Base-by-base conservation (phyloP, 441 rosid genomes). In the Pelargonium fulgidum region DNA sequence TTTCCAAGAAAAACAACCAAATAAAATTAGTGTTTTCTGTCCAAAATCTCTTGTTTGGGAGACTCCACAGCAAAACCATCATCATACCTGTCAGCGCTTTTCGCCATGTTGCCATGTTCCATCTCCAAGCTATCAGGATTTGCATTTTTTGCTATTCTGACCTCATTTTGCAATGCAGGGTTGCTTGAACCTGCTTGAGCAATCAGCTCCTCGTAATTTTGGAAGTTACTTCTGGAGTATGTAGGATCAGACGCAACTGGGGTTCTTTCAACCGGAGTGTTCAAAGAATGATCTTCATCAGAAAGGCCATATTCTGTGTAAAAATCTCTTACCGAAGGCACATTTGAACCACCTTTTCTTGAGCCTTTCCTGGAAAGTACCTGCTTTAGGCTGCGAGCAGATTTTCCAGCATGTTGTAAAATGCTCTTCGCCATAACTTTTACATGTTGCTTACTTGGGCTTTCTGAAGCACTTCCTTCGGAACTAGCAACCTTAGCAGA, bases 311-410 rank as follows among this genome's bases (percentile, higher is more conserved):
- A 78, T 20, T 76, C 84, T 7, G 72, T 68, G 58, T 47, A 54
- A 45, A 64, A 65, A 61, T 85, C 87, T 47, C 66, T 36, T 52
- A 74, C 86, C 9, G 39, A 58, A 12, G 50, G 78, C 1, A 26
- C 45, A 13, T 78, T 61, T 61, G 78, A 42, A 67, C 69, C 76
- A 11, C 61, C 81, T 33, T 65, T 83, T 72, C 71, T 76, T 26
- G 90, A 85, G 26, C 89, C 92, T 85, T 85, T 94, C 50, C 76
- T 85, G 1, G 97, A 89, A 68, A 94, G 78, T 0, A 24, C 88
- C 54, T 89, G 84, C 78, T 85, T 93, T 41, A 91, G 1, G 59
- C 58, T 63, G 58, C 79, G 81, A 62, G 96, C 96, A 48, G 89
- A 87, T 41, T 83, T 87, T 74, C 68, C 98, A 33, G 96, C 89